These are phyloP conservation scores for Scleroderma bovista DNA, from an alignment of 768 basidiomycete species.

Conservation along the genomic window DNA sequence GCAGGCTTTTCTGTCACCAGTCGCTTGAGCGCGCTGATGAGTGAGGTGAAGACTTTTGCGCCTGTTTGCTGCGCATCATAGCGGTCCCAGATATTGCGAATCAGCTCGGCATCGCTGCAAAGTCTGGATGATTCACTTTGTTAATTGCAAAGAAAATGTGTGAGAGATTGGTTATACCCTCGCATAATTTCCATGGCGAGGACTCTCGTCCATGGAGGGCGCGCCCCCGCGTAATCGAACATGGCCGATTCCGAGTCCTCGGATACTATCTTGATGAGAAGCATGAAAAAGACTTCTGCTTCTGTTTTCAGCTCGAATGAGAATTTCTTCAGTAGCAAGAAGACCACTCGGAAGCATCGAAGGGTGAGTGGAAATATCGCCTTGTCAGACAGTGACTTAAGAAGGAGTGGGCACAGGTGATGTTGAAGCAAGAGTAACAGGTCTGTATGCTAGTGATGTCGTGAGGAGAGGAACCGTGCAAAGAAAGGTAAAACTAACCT, in stretches of 20 bases:
- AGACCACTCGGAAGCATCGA: slow-evolving; percentile 89
- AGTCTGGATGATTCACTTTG: slow-evolving; percentile 37
- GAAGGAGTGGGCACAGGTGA: slow-evolving; percentile 84
- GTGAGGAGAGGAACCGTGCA: slow-evolving; percentile 1
- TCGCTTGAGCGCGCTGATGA: slow-evolving; percentile 81
- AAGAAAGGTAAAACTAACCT: slow-evolving; percentile 39
- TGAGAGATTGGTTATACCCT: slow-evolving; percentile 43
- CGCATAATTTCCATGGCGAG: slow-evolving; percentile 90
- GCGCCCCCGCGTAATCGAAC: slow-evolving; percentile 25
- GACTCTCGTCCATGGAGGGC: slow-evolving; percentile 84
- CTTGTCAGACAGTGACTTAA: slow-evolving; percentile 78
- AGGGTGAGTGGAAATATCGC: slow-evolving; percentile 84
- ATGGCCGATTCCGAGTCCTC: slow-evolving; percentile 40
- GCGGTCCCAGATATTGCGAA: slow-evolving; percentile 72
- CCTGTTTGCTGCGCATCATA: slow-evolving; percentile 61
- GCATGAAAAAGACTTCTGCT: slow-evolving; percentile 78
- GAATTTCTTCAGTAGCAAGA: slow-evolving; percentile 89
- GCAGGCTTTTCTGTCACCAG: slow-evolving; percentile 86
- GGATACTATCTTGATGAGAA: slow-evolving; percentile 59
- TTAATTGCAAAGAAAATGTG: slow-evolving; percentile 1
- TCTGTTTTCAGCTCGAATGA: slow-evolving; percentile 74
- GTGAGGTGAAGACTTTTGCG: slow-evolving; percentile 67
- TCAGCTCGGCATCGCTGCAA: slow-evolving; percentile 74
- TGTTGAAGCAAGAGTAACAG: slow-evolving; percentile 82
- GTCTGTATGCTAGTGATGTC: slow-evolving; percentile 61